Evolutionary conservation across 257 asterid genomes (phyloP), one percentile per base, ranked within the genome.

Genomic region (Nicotiana knightiana): DNA sequence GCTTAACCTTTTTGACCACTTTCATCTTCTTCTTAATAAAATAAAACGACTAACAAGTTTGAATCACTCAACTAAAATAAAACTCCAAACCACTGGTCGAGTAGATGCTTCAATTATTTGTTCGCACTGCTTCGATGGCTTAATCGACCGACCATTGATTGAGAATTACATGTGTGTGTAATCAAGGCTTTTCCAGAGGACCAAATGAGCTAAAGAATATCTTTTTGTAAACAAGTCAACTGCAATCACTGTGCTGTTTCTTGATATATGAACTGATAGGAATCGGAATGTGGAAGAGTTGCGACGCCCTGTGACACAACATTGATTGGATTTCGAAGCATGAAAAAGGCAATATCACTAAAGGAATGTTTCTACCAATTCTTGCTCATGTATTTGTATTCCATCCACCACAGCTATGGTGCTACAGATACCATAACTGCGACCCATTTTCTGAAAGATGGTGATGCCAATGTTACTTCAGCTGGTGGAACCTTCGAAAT

Each of bases 401-500:
- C 21, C 17, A 46, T 71, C 37, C 37, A 46, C 9, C 35, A 1
- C 13, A 10, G 24, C 12, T 5, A 12, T 46, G 78, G 37, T 0
- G 37, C 82, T n/a, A 33, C 63, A 58, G 82, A 84, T 59, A 81
- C 84, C 5, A 80, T 80, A 63, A 80, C 78, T n/a, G 73, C 78
- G 6, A 83, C 75, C 18, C 67, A 79, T 17, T 67, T 79, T 28
- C 28, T 83, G 0, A 79, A 61, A 68, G 86, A 83, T 57, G 83
- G 83, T 3, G 86, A 46, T 4, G 37, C 28, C 3, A 64, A 83
- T 54, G 28, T 84, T 39, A 9, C 53, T 80, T 86, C 86, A 30
- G 17, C 84, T 24, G 65, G 58, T 66, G 84, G 76, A n/a, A 80
- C 12, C 17, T 86, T 75, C 32, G 88, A 83, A 51, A 35, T 86